These are phyloP conservation scores for Tolypocladium ovalisporum DNA, from an alignment of 2,329 filamentous ascomycete species.

Conservation along the genomic window DNA sequence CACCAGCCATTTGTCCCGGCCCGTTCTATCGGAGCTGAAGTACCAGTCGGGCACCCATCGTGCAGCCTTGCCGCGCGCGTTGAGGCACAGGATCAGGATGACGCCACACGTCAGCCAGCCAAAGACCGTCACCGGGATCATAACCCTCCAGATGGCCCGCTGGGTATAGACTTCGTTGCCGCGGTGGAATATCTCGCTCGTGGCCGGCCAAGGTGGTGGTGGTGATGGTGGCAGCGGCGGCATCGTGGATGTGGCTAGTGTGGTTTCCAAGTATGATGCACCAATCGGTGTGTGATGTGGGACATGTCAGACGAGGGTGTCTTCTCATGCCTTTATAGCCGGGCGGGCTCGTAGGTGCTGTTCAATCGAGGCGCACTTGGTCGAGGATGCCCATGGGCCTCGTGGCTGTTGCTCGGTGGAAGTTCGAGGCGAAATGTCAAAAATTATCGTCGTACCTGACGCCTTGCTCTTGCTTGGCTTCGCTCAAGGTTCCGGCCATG, in stretches of 20 bases:
- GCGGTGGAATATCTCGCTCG: background rate
- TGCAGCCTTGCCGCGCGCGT: conserved; percentile 15
- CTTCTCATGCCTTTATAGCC: too few species aligned
- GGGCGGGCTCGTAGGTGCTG: background rate
- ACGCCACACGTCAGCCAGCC: conserved; percentile 20
- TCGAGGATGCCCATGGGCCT: background rate
- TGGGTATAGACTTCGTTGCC: background rate
- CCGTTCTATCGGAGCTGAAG: conserved; percentile 12
- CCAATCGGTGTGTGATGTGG: background rate
- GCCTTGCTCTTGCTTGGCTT: background rate
- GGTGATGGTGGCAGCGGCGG: background rate
- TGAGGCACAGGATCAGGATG: conserved; percentile 20
- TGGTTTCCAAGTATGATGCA: background rate
- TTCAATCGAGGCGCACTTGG: background rate
- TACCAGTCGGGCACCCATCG: conserved; percentile 24
- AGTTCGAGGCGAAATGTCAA: background rate
- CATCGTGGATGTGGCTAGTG: too few species aligned
- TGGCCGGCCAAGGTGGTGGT: background rate
- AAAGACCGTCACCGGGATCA: conserved; percentile 12
- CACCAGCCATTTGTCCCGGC: conserved; percentile 11
- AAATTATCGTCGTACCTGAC: background rate
- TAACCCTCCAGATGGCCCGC: conserved; percentile 7
- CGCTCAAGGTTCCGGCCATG: background rate
- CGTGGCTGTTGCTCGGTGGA: background rate
- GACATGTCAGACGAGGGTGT: background rate